Base-by-base conservation (phyloP, 2,329 filamentous ascomycete species). In the Apiospora marii region DNA sequence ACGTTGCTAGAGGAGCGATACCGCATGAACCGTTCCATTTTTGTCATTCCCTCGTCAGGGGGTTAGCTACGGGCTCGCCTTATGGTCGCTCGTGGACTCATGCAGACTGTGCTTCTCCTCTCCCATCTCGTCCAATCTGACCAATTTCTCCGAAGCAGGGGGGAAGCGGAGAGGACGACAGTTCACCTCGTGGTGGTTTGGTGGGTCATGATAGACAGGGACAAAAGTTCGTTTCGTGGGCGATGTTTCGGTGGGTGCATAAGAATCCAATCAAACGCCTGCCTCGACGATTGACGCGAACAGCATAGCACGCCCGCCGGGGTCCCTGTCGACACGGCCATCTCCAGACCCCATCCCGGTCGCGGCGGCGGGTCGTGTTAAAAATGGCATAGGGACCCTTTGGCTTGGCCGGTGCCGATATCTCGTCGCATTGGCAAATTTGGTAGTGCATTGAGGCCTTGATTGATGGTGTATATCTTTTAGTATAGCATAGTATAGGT, bases 191-290 rank as follows among this genome's bases (percentile, higher is more conserved):
- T 46, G 44, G 67, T 49, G 43, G 41, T 16, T 16, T 69, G 67
- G 27, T 13, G 67, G 67, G 49, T 34, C n/a, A 44, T 22, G 44
- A 27, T 34, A 37, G 16, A 51, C 44, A 24, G 34, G 34, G 14
- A 49, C 14, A 46, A 68, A 68, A 46, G 7, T 12, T 68, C 12
- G 41, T 34, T 48, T 68, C 12, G 67, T n/a, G 67, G 22, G 67
- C 58, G 34, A 64, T n/a, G n/a, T 46, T 46, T 46, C 41, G 30
- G 19, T 27, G 67, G 16, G 27, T 46, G 67, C 67, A 68, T 68
- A 68, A 68, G 22, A 49, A 68, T 68, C 67, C 67, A 68, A 68
- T 68, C 67, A 68, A 68, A 68, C 67, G 43, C 67, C 41, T 64
- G 34, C 30, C 34, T 37, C n/a, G 30, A 34, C n/a, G 58, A 64